Evolutionary conservation across 306 rosid species (phyloP).

Genomic region (Vicia villosa): DNA sequence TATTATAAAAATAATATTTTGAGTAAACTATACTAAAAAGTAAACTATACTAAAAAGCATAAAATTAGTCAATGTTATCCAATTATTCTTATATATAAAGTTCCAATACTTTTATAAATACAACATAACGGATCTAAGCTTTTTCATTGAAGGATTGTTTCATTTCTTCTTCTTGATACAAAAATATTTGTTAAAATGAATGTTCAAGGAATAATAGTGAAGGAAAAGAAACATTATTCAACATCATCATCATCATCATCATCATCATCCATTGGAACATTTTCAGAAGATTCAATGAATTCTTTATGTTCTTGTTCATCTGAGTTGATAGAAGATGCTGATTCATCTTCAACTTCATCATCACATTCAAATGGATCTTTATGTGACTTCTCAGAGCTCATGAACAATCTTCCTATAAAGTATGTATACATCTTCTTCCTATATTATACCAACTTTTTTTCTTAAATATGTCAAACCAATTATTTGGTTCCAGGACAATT

Average conservation of each 20-base stretch:
- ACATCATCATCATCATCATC: conserved; percentile 33
- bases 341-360: conserved; percentile 46
- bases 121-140: neutral
- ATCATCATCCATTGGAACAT: conserved; percentile 50
- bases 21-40: conserved; percentile 6
- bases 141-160: neutral
- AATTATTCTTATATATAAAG: conserved; percentile 20
- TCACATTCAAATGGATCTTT: conserved; percentile 67
- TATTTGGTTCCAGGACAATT: too few species aligned
- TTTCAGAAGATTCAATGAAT: conserved; percentile 48
- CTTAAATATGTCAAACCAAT: neutral
- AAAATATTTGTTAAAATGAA: conserved; percentile 21
- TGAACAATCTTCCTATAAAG: conserved; percentile 85
- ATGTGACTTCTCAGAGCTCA: conserved; percentile 69
- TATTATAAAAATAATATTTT: conserved; percentile 24
- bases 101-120: neutral
- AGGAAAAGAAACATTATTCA: conserved; percentile 50
- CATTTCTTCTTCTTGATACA: conserved; percentile 1
- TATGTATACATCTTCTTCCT: conserved; percentile 48
- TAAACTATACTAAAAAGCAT: conserved; percentile 16
- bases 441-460: neutral
- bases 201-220: conserved; percentile 17
- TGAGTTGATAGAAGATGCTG: conserved; percentile 66
- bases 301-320: conserved; percentile 63
- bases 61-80: conserved; percentile 36